phyloP scores from a whole-genome alignment of 495 filamentous ascomycete genomes.

The Trichoderma orchidacearum region DNA sequence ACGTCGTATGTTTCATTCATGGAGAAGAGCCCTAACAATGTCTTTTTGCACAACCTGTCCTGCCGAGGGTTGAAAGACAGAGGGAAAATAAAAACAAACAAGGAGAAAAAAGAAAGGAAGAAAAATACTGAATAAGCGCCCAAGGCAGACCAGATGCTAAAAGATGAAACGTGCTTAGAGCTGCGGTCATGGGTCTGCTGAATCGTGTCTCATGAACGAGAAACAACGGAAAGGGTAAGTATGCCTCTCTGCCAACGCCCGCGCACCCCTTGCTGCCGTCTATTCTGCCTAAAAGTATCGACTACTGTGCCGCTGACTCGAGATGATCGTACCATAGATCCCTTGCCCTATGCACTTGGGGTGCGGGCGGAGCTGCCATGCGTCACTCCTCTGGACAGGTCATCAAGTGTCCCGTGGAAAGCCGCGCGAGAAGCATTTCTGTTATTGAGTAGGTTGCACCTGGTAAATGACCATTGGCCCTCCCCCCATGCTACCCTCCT shows the following conservation, averaged over 20 bases:
- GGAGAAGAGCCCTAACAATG: too few species aligned
- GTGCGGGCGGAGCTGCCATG: slow-evolving; percentile 42
- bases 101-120: not conserved
- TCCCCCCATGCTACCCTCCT: not conserved
- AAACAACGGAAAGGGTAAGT: slow-evolving; percentile 15
- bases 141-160: not conserved
- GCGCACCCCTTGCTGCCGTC: too few species aligned
- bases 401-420: slow-evolving; percentile 31
- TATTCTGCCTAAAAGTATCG: not conserved
- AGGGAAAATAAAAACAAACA: too few species aligned
- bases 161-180: slow-evolving; percentile 10
- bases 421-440: slow-evolving; percentile 7
- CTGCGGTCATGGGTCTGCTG: slow-evolving; percentile 16
- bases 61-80: too few species aligned
- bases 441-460: slow-evolving; percentile 49
- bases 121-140: not conserved
- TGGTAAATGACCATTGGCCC: not conserved
- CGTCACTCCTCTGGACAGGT: slow-evolving; percentile 21
- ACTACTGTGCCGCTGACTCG: slow-evolving; percentile 3
- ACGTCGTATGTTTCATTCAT: too few species aligned
- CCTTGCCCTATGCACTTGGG: slow-evolving; percentile 56
- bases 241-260: not conserved
- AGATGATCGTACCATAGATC: slow-evolving; percentile 27
- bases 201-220: slow-evolving; percentile 20
- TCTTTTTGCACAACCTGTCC: too few species aligned